A percentile compares a stretch with the other conserved stretches of the same genome.
Evolutionary conservation across 2,329 filamentous ascomycete species (phyloP).

Genomic region (Venturia oleaginea): DNA sequence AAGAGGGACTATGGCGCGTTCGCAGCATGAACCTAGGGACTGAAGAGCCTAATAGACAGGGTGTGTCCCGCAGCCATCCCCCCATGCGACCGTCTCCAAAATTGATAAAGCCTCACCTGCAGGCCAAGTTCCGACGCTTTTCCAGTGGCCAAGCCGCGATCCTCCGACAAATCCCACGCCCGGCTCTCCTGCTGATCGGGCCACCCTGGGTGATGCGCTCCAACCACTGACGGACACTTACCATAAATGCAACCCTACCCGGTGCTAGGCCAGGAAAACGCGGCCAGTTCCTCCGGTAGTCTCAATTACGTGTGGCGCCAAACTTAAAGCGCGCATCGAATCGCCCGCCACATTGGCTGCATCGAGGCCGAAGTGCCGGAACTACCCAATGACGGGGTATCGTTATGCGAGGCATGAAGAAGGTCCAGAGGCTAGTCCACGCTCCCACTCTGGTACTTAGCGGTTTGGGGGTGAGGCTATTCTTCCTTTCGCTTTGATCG

Average conservation of each 20-base stretch:
- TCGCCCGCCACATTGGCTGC: background rate
- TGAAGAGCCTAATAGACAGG: background rate
- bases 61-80: background rate
- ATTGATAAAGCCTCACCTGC: background rate
- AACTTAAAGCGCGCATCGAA: background rate
- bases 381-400: background rate
- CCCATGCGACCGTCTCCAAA: background rate
- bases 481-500: background rate
- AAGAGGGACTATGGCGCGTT: background rate
- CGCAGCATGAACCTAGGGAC: background rate
- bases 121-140: background rate
- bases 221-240: background rate
- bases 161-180: background rate
- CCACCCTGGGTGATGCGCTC: background rate
- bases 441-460: background rate
- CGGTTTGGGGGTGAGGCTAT: background rate
- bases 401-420: constrained; percentile 1
- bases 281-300: background rate
- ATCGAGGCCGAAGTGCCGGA: background rate
- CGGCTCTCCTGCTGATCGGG: background rate
- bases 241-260: background rate
- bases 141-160: background rate
- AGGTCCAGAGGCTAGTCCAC: background rate
- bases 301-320: background rate
- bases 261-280: background rate